phyloP scores from a whole-genome alignment of 257 asterid genomes.

The Capsicum chinense region DNA sequence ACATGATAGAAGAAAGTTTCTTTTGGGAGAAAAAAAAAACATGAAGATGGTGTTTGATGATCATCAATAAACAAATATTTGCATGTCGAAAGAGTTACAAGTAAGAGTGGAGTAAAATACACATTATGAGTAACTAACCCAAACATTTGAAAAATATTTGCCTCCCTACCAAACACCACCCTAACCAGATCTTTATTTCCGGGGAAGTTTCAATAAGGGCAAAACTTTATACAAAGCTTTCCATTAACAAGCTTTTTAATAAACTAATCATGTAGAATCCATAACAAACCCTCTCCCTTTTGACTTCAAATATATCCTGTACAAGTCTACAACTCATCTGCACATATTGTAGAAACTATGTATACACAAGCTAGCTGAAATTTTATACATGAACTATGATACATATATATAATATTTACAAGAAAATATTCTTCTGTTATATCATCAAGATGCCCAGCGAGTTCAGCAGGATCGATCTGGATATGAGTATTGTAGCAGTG shows the following conservation, averaged over 20 bases:
- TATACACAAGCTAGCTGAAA: not conserved
- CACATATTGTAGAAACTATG: not conserved
- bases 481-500: not conserved
- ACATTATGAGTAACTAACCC: not conserved
- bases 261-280: not conserved
- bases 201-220: not conserved
- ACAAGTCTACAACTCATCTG: not conserved
- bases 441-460: not conserved
- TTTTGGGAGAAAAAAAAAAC: not conserved
- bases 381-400: conserved; percentile 2
- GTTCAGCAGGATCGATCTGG: not conserved
- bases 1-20: not conserved
- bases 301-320: not conserved
- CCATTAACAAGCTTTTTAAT: not conserved
- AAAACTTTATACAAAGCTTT: too few species aligned
- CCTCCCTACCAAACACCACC: too few species aligned
- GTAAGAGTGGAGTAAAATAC: not conserved
- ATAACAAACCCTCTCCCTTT: not conserved
- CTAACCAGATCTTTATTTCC: too few species aligned
- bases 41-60: not conserved
- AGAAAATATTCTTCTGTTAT: not conserved
- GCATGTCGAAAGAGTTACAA: not conserved
- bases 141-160: too few species aligned
- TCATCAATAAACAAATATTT: not conserved
- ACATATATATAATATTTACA: not conserved